Conservation (phyloP, 768 basidiomycete species). For the Tricholoma sp. region DNA sequence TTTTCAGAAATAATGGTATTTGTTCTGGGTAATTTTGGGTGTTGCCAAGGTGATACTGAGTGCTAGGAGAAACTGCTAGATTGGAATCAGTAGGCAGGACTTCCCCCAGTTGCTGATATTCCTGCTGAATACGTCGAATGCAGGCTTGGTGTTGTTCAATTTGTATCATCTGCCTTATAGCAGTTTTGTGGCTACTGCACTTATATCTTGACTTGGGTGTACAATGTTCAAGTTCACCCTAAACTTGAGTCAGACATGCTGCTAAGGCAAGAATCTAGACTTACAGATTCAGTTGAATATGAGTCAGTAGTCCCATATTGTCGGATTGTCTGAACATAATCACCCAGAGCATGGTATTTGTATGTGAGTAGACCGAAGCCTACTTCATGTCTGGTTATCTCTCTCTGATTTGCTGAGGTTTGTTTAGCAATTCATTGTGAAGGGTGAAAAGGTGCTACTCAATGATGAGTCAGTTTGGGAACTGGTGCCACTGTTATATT, state of each 20-base stretch:
- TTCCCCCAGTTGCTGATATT: too few relatives aligned
- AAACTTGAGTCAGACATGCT: not conserved
- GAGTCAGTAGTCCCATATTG: not conserved
- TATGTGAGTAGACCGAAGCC: too few relatives aligned
- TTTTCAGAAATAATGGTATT: not conserved
- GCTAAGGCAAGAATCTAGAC: not conserved
- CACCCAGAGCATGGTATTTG: not conserved
- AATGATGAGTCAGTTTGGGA: too few relatives aligned
- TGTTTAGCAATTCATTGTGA: too few relatives aligned
- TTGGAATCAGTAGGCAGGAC: too few relatives aligned
- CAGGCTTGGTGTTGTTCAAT: constrained; percentile 6
- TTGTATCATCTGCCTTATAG: constrained; percentile 1
- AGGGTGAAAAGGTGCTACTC: too few relatives aligned
- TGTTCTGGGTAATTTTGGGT: not conserved
- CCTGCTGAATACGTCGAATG: not conserved
- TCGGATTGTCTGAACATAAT: not conserved
- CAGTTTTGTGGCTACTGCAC: too few relatives aligned
- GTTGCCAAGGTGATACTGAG: not conserved
- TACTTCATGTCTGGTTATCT: too few relatives aligned
- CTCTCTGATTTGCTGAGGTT: too few relatives aligned
- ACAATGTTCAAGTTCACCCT: constrained; percentile 13
- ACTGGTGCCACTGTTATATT: too few relatives aligned
- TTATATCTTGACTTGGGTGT: too few relatives aligned
- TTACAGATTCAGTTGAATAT: not conserved
- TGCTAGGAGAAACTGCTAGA: too few relatives aligned